These are phyloP conservation scores for Amanita jacksonii DNA, from an alignment of 768 basidiomycete species.

Conservation along the genomic window DNA sequence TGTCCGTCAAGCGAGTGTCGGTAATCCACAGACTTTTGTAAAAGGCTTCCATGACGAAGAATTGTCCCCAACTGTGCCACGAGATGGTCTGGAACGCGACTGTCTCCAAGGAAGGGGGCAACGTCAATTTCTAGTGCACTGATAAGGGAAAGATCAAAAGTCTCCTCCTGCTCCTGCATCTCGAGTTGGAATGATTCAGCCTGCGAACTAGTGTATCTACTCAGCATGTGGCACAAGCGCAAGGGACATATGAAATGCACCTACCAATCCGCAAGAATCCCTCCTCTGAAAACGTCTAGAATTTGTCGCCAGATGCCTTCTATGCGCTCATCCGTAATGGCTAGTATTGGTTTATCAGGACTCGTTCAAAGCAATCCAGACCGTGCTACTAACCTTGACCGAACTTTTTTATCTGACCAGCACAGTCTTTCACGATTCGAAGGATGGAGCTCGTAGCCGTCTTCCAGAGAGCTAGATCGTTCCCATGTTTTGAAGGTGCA, in stretches of 20 bases:
- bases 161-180: slow-evolving; percentile 69
- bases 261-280: slow-evolving; percentile 79
- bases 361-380: not conserved
- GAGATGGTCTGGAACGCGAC: slow-evolving; percentile 61
- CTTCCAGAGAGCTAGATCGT: slow-evolving; percentile 88
- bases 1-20: not conserved
- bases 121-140: slow-evolving; percentile 73
- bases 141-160: slow-evolving; percentile 77
- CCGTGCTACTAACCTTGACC: slow-evolving; percentile 32
- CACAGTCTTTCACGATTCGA: slow-evolving; percentile 60
- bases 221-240: too few relatives aligned
- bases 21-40: slow-evolving; percentile 35
- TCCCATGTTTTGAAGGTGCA: slow-evolving; percentile 75
- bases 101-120: slow-evolving; percentile 62
- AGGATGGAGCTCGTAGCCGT: slow-evolving; percentile 82
- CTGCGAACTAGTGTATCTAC: slow-evolving; percentile 33
- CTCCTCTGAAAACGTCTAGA: slow-evolving; percentile 73
- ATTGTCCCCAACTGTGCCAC: slow-evolving; percentile 60
- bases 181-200: slow-evolving; percentile 50
- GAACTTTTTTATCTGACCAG: slow-evolving; percentile 38
- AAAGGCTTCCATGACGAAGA: slow-evolving; percentile 60
- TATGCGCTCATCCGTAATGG: slow-evolving; percentile 49
- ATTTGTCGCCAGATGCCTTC: slow-evolving; percentile 84
- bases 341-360: slow-evolving; percentile 20
- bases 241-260: slow-evolving; percentile 15